Evolutionary conservation across 495 filamentous ascomycete species (phyloP).

Genomic region (Daldinia bambusicola): DNA sequence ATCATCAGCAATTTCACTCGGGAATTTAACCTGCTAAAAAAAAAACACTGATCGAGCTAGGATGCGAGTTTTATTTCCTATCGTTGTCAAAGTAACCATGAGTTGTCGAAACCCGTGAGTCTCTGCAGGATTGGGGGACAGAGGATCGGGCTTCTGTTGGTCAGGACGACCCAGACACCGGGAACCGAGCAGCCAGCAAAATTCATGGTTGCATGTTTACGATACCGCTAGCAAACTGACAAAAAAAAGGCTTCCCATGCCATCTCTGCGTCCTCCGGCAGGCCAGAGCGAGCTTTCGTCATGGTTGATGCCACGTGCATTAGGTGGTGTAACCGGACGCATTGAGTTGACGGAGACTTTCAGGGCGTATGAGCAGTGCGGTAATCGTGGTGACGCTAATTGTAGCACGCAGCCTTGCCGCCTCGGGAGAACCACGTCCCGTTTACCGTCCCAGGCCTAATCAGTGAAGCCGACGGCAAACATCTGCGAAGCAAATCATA

Average conservation of each 20-base stretch:
- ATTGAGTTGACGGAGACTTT: slow-evolving; percentile 1
- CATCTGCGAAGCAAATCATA: slow-evolving; percentile 8
- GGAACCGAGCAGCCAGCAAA: neutral
- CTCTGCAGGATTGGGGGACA: neutral
- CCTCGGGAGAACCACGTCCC: slow-evolving; percentile 16
- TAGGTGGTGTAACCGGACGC: slow-evolving; percentile 38
- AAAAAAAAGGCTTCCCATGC: neutral
- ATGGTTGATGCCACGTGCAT: slow-evolving; percentile 29
- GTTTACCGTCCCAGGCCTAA: neutral
- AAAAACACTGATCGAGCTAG: neutral
- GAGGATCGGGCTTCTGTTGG: neutral
- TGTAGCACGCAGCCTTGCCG: slow-evolving; percentile 20
- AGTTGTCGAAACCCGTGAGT: neutral
- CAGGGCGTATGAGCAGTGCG: slow-evolving; percentile 2
- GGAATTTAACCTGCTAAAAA: neutral
- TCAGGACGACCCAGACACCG: neutral
- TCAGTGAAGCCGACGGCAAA: slow-evolving; percentile 5
- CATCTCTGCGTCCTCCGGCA: slow-evolving; percentile 8
- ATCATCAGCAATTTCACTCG: neutral
- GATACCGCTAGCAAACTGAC: neutral
- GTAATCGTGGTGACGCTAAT: slow-evolving; percentile 5
- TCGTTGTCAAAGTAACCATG: neutral
- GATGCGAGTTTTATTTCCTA: neutral
- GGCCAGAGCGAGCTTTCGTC: slow-evolving; percentile 15
- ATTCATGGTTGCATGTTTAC: neutral